Evolutionary conservation across 1,284 basidiomycete species (phyloP), one percentile per base, ranked within the genome.

Genomic region (Exobasidium cylindrosporum): DNA sequence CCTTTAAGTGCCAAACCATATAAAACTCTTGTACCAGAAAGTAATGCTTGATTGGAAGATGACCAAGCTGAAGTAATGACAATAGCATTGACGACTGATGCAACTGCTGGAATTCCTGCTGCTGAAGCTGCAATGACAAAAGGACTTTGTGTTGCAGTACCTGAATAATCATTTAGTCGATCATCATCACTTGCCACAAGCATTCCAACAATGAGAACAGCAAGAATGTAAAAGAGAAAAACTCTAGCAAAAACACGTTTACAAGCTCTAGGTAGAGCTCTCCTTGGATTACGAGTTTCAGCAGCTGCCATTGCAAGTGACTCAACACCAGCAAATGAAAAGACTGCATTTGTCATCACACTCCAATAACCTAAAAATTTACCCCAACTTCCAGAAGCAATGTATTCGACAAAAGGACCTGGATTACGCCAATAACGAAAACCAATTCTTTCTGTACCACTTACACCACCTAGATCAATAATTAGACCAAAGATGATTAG

Each of bases 71-170:
- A 85, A 4, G 83, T 73, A 31, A 84, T 70, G 31, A 84, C 77
- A 10, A 73, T 74, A 23, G 80, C 83, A 68, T 83, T 83, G 66
- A 83, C 75, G 60, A 43, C 54, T 1, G 45, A 53, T 2, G 44
- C 29, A 26, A 63, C 24, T 2, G 28, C 26, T 29, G 7, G 4
- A 30, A 7, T 30, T 13, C 46, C 28, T 10, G 61, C 61, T 21
- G n/a, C 17, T n/a, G 28, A 4, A 43, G 35, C 50, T 7, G 89
- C 90, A 68, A 92, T 89, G 62, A 92, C 90, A 80, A 91, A 92
- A 0, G 90, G 90, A n/a, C 88, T 90, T 11, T 85, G 85, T 7
- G 86, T 85, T 50, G 90, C 90, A 40, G 85, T 87, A 23, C 85
- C 84, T 57, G 75, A 77, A 17, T 11, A 14, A 52, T 89, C 82